Base-by-base conservation (phyloP, 441 rosid species). In the Kokia cookei region DNA sequence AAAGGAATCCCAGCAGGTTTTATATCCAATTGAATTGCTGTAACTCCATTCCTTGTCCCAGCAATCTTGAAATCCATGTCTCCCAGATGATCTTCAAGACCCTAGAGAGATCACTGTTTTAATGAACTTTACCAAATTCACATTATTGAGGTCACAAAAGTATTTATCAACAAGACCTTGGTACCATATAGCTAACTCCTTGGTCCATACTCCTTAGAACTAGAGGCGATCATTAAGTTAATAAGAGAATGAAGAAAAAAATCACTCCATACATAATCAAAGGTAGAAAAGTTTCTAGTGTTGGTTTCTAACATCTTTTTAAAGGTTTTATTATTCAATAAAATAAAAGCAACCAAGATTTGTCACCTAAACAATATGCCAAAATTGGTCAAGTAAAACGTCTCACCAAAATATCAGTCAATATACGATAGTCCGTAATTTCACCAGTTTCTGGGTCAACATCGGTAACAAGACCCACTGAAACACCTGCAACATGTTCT, bases 51-150 rank as follows among this genome's bases (percentile, higher is more conserved):
- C 77, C 92, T 81, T 14, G 98, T 96, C 73, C 99, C 99, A 35
- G 97, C 94, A 77, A 93, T 91, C 86, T 96, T 96, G 83, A 93
- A 92, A 80, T 96, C 99, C 97, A 96, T 96, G 79, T 96, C 99
- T 78, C 98, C 99, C 11, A 93, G 80, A 85, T 96, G 99, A 86
- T 96, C 99, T 90, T 96, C 98, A 61, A 96, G 82, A 73, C 99
- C 99, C 98, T 96, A 78, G 37, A 69, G 75, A 76, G 47, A 53
- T 48, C 73, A 74, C 70, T 55, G 62, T 59, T 67, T 53, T 64
- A 77, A 73, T 70, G 47, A 76, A 73, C 43, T 47, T 72, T 71
- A 64, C 26, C 14, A 81, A 68, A 68, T 63, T 71, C 57, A 50
- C 40, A 67, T 47, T 42, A 45, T 53, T 37, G 47, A 73, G 35